These are phyloP conservation scores for Hanseniaspora hatyaiensis DNA, from an alignment of 805 yeast species.

Conservation along the genomic window DNA sequence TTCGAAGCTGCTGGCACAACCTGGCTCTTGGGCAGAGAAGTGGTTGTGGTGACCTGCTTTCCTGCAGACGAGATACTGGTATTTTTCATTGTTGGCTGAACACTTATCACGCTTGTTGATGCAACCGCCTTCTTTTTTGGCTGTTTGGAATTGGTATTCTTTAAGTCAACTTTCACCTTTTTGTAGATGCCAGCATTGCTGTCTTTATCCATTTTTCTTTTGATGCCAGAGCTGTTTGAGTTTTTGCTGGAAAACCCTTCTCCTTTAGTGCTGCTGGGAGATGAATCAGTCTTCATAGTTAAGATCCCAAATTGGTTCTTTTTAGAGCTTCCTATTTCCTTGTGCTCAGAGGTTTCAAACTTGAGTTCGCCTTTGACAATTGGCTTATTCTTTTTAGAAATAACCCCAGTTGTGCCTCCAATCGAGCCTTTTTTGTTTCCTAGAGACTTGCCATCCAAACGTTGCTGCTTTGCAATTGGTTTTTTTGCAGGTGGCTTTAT, in stretches of 20 bases:
- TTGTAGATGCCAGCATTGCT: neutral
- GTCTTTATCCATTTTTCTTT: neutral
- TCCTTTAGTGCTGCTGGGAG: neutral
- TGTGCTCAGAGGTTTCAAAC: slow-evolving; percentile 5
- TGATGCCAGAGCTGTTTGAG: neutral
- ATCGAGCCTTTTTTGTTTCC: no score
- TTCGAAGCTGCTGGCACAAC: neutral
- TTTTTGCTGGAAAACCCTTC: neutral
- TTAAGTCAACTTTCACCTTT: slow-evolving; percentile 6
- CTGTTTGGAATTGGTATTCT: neutral
- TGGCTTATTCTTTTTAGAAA: neutral
- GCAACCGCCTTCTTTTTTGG: slow-evolving; percentile 1
- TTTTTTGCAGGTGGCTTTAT: slow-evolving; percentile 18
- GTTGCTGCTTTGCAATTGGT: no score
- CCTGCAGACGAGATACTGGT: slow-evolving; percentile 11
- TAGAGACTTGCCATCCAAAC: no score
- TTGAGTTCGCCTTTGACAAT: slow-evolving; percentile 1
- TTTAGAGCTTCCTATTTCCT: slow-evolving; percentile 5
- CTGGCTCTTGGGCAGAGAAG: neutral
- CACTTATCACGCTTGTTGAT: slow-evolving; percentile 9
- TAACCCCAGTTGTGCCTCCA: no score
- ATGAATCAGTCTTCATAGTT: slow-evolving; percentile 4
- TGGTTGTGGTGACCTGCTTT: slow-evolving; percentile 10
- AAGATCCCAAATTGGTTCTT: slow-evolving; percentile 4
- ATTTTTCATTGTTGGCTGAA: slow-evolving; percentile 14